A percentile compares a stretch with the other conserved stretches of the same genome.
Evolutionary conservation across 345 rosid species (phyloP).

Genomic region (Pseudoturritis turrita): DNA sequence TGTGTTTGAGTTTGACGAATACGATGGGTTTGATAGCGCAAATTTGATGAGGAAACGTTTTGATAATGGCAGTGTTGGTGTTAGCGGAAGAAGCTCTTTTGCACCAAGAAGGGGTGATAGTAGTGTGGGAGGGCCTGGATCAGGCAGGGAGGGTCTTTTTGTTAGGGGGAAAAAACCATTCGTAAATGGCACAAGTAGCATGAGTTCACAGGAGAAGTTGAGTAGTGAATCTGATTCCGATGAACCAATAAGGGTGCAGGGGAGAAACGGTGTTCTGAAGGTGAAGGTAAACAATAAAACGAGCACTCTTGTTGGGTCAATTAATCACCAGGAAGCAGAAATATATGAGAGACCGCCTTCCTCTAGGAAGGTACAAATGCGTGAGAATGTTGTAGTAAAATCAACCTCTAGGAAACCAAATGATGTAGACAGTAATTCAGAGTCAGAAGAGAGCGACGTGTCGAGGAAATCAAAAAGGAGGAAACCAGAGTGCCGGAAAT

Average conservation of each 20-base stretch:
- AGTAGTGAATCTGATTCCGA: constrained; percentile 44
- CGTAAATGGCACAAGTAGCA: constrained; percentile 36
- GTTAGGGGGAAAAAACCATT: constrained; percentile 43
- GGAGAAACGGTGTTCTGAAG: constrained; percentile 92
- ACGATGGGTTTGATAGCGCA: constrained; percentile 58
- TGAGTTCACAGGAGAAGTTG: constrained; percentile 38
- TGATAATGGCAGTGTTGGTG: constrained; percentile 41
- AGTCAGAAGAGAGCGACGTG: constrained; percentile 50
- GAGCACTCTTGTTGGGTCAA: constrained; percentile 30
- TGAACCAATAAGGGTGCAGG: constrained; percentile 80
- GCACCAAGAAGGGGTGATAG: constrained; percentile 37
- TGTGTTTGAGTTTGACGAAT: constrained; percentile 79
- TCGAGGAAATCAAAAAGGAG: constrained; percentile 40
- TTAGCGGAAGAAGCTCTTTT: constrained; percentile 37
- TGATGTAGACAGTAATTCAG: constrained; percentile 38
- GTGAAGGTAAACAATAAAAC: constrained; percentile 58
- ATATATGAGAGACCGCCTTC: constrained; percentile 36
- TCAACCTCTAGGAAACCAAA: constrained; percentile 34
- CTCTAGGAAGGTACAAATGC: constrained; percentile 36
- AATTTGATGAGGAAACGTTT: constrained; percentile 38
- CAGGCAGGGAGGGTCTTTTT: constrained; percentile 42
- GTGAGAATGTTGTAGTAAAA: constrained; percentile 31
- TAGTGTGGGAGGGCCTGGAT: constrained; percentile 47
- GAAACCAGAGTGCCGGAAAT: constrained; percentile 29
- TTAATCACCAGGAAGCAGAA: constrained; percentile 38